These are phyloP conservation scores for Fagus crenata DNA, from an alignment of 306 rosid genomes.

Conservation along the genomic window DNA sequence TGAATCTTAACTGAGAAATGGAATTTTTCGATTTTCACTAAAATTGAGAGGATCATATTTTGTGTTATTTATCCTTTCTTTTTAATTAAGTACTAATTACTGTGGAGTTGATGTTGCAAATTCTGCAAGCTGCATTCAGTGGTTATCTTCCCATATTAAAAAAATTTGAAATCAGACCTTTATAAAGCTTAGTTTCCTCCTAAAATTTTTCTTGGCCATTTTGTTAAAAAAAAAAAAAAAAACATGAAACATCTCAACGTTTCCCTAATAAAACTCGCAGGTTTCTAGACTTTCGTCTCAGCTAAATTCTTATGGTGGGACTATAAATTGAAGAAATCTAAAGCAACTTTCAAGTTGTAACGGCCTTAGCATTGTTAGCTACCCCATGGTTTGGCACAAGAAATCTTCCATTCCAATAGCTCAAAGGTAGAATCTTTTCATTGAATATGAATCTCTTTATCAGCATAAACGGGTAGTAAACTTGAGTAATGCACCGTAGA, in stretches of 20 bases:
- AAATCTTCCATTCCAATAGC: not conserved
- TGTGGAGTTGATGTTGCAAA: not conserved
- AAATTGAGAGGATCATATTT: too few species aligned
- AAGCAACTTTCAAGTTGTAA: not conserved
- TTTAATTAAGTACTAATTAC: not conserved
- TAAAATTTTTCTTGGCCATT: too few species aligned
- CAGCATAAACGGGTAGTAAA: too few species aligned
- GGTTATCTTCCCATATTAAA: not conserved
- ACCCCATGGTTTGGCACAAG: not conserved
- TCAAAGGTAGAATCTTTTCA: not conserved
- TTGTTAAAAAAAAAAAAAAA: too few species aligned
- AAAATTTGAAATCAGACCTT: not conserved
- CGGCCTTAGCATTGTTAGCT: not conserved
- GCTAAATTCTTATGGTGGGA: not conserved
- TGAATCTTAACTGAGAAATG: too few species aligned
- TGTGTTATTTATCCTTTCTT: not conserved
- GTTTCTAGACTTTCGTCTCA: too few species aligned
- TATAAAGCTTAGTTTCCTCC: too few species aligned
- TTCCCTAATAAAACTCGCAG: too few species aligned
- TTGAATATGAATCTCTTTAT: too few species aligned
- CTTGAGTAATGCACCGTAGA: too few species aligned
- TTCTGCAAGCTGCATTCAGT: not conserved
- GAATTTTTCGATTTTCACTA: too few species aligned
- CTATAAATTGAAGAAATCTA: not conserved
- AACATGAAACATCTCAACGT: too few species aligned